Base-by-base conservation (phyloP, 164 flowering plant species). In the Macadamia integrifolia region DNA sequence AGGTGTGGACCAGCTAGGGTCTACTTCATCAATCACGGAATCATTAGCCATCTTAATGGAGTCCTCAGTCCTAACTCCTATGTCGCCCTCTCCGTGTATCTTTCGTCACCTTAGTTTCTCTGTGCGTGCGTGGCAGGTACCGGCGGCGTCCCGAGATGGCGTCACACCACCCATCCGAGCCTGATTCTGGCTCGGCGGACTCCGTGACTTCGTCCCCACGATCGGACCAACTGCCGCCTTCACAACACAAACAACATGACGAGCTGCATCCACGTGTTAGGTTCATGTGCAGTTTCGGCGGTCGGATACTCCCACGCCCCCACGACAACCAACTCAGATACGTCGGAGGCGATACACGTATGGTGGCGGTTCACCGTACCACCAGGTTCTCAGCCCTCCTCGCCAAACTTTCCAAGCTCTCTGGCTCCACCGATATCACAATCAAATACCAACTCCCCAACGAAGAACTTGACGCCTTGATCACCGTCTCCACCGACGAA, bases 201-300 rank as follows among this genome's bases (percentile, higher is more conserved):
- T 84, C 88, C 0, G 81, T 82, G 52, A 62, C 74, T 12, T 86
- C 89, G 14, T 72, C 88, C 9, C 86, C 86, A 0, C 78, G 81
- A 6, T 71, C 83, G 28, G 82, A 80, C 18, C 62, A 18, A 29
- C 23, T 32, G 43, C 59, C 66, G 13, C 64, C 23, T 23, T 23
- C 23, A 23, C 23, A 23, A 23, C 23, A 42, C 48, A 66, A 60
- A 31, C 66, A 30, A 28, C 64, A 60, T 15, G 77, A 77, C 6
- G 85, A 84, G 6, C 40, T 28, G 3, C 81, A 65, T 18, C 67
- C 84, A 8, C 85, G 88, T 3, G 74, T 89, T 50, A 85, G 97
- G 3, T 85, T 94, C 80, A 90, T 94, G 99, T 88, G 97, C 86
- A 90, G 95, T 78, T 94, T 87, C 68, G 97, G 97, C 14, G 99